Conservation (phyloP, 2,329 filamentous ascomycete species). For the Fusarium sp. region DNA sequence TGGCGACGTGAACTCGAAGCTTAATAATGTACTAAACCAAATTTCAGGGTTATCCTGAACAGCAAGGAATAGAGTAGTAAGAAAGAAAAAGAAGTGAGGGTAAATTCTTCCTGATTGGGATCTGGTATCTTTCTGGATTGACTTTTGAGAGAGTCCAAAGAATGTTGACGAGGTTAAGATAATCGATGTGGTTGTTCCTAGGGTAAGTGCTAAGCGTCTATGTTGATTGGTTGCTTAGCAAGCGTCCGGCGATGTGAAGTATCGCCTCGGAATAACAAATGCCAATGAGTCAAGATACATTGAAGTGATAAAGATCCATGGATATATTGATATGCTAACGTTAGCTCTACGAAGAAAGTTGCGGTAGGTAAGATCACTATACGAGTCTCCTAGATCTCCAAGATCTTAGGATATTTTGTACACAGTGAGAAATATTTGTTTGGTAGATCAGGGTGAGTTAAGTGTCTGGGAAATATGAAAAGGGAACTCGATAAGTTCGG, state of each 20-base stretch:
- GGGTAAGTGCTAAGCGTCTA: conserved; percentile 35
- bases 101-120: not conserved
- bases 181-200: conserved; percentile 9
- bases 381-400: not conserved
- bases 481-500: not conserved
- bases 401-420: not conserved
- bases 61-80: not conserved
- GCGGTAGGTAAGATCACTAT: not conserved
- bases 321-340: not conserved
- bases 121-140: not conserved
- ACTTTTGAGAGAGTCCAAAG: not conserved
- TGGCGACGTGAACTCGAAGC: conserved; percentile 31
- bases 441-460: not conserved
- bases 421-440: not conserved
- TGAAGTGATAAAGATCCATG: not conserved
- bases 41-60: not conserved
- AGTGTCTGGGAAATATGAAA: not conserved
- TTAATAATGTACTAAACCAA: conserved; percentile 36
- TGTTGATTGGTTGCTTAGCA: conserved; percentile 38
- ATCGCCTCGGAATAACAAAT: conserved; percentile 9
- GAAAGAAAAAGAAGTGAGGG: not conserved
- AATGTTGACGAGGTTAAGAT: not conserved
- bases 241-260: conserved; percentile 1
- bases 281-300: not conserved
- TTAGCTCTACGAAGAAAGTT: not conserved